phyloP scores from a whole-genome alignment of 129 eudicot genomes.

The Escallonia rubra region DNA sequence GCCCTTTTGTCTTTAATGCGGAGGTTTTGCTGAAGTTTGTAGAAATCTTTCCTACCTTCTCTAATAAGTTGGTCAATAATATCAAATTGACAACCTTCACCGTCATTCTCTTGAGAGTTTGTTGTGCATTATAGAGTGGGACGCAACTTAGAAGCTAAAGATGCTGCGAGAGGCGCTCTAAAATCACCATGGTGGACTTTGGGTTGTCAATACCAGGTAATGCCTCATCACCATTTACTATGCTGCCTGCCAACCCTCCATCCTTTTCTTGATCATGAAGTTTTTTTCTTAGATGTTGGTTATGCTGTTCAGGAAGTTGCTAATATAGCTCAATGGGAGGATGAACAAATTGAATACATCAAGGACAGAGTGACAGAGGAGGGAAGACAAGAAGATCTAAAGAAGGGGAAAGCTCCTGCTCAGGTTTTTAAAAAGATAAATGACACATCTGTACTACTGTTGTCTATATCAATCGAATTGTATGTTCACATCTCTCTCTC shows the following conservation, averaged over 20 bases:
- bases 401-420: constrained; percentile 86
- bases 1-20: constrained; percentile 89
- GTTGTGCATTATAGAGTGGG: constrained; percentile 66
- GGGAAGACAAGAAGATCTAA: constrained; percentile 78
- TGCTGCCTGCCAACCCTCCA: neutral
- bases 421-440: constrained; percentile 48
- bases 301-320: constrained; percentile 69
- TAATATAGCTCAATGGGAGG: constrained; percentile 92
- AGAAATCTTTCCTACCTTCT: constrained; percentile 5
- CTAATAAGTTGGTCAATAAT: neutral
- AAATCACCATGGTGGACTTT: constrained; percentile 99
- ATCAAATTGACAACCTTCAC: neutral
- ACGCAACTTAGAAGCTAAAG: constrained; percentile 84
- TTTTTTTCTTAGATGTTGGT: neutral
- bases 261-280: neutral
- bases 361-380: constrained; percentile 85
- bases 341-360: constrained; percentile 93
- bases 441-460: neutral
- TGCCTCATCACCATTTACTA: neutral
- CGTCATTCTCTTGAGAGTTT: constrained; percentile 6
- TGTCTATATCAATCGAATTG: neutral
- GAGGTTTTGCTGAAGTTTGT: constrained; percentile 78
- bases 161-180: constrained; percentile 92
- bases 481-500: neutral
- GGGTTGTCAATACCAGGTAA: constrained; percentile 88